Conservation (phyloP, 2,329 filamentous ascomycete species). For the Colletotrichum sidae region DNA sequence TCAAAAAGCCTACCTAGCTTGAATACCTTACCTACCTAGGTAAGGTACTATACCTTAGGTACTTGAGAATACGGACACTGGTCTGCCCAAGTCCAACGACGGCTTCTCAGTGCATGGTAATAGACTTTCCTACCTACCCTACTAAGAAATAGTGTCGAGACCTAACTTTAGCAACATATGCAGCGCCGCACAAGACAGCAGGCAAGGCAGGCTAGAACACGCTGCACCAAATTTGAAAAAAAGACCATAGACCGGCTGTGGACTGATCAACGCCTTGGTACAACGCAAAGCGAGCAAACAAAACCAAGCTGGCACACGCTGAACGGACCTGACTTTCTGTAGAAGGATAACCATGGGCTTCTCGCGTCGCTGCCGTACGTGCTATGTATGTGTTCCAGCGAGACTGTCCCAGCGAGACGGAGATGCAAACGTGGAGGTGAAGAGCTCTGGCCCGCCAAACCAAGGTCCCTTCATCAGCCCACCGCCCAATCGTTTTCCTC, state of each 20-base stretch:
- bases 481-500: constrained; percentile 16
- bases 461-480: neutral
- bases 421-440: no score
- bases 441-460: neutral
- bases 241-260: constrained; percentile 21
- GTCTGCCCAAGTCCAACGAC: no score
- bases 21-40: no score
- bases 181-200: constrained; percentile 18
- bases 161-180: constrained; percentile 36
- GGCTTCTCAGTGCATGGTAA: neutral
- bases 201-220: constrained; percentile 28
- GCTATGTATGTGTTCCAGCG: no score
- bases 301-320: neutral
- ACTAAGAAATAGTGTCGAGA: neutral
- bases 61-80: no score
- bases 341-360: no score
- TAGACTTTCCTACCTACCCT: neutral
- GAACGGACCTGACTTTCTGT: neutral
- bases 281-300: constrained; percentile 10
- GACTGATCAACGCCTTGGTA: constrained; percentile 23
- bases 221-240: constrained; percentile 13
- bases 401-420: no score
- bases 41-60: no score
- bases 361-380: no score
- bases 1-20: neutral